A percentile compares a stretch with the other conserved stretches of the same genome.
These are phyloP conservation scores for Hymenoscyphus repandus DNA, from an alignment of 2,329 filamentous ascomycete species.

Conservation along the genomic window DNA sequence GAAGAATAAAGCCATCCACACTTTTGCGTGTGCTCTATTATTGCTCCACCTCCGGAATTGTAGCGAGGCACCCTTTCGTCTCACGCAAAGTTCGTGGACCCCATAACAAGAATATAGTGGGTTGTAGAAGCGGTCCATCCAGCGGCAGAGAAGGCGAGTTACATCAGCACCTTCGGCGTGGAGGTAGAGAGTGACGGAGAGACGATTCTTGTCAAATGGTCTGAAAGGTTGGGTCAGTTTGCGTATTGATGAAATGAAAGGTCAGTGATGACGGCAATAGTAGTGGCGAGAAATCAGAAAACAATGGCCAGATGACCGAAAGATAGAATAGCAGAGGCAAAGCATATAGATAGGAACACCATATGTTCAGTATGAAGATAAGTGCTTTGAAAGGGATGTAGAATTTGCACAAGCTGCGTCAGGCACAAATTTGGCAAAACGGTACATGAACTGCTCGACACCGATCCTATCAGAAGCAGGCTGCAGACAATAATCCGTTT, in stretches of 20 bases:
- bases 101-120: conserved; percentile 44
- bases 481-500: too few relatives aligned
- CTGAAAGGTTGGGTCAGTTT: conserved; percentile 30
- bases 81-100: conserved; percentile 49
- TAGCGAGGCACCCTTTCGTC: conserved; percentile 44
- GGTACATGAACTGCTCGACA: too few relatives aligned
- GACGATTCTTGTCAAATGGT: conserved; percentile 48
- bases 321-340: too few relatives aligned
- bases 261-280: background rate
- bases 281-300: too few relatives aligned
- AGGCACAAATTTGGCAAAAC: too few relatives aligned
- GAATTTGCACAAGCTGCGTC: too few relatives aligned
- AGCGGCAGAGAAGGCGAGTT: conserved; percentile 29
- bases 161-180: conserved; percentile 35
- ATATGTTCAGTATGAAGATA: too few relatives aligned
- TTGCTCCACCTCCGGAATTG: conserved; percentile 48
- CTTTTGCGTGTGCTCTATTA: conserved; percentile 38
- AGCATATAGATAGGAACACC: too few relatives aligned
- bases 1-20: conserved; percentile 53
- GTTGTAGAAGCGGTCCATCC: conserved; percentile 25
- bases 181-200: conserved; percentile 49
- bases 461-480: too few relatives aligned
- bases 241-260: background rate
- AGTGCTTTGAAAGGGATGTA: too few relatives aligned
- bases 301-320: too few relatives aligned